Evolutionary conservation across 371 early-diverging fungal genomes (phyloP).

Genomic region (Entomophthora muscae): DNA sequence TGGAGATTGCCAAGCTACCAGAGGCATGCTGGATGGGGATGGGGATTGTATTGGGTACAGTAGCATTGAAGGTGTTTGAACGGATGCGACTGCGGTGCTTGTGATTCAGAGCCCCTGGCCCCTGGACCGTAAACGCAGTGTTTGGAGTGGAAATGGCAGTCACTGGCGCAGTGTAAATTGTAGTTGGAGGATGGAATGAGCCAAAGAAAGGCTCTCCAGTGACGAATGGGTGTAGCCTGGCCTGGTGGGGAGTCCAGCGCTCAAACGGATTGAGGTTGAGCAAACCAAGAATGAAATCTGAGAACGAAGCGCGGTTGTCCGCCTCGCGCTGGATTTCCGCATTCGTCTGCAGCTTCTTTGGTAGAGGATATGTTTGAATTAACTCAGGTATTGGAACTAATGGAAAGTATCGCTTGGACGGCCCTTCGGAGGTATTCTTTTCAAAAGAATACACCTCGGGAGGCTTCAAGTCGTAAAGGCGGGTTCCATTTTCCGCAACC

Average conservation of each 20-base stretch:
- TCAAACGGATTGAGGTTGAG: conserved; percentile 76
- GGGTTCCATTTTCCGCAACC: conserved; percentile 17
- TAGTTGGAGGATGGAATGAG: conserved; percentile 25
- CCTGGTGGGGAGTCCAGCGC: conserved; percentile 89
- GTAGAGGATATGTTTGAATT: conserved; percentile 54
- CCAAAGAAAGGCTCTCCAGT: conserved; percentile 63
- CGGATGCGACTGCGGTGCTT: not conserved
- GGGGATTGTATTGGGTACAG: not conserved
- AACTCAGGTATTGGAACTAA: conserved; percentile 61
- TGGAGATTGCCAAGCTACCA: not conserved
- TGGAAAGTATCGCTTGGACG: conserved; percentile 71
- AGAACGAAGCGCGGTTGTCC: conserved; percentile 39
- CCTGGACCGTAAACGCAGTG: not conserved
- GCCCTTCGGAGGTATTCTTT: conserved; percentile 49
- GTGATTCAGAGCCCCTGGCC: not conserved
- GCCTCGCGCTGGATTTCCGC: conserved; percentile 64
- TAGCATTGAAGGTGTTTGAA: not conserved
- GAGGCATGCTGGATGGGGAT: not conserved
- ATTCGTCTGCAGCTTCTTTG: conserved; percentile 33
- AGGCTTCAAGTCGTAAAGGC: conserved; percentile 50
- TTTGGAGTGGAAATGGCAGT: not conserved
- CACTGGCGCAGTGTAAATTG: not conserved
- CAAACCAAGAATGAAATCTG: conserved; percentile 77
- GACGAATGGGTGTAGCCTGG: conserved; percentile 84
- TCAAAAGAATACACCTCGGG: conserved; percentile 68